A percentile compares a stretch with the other conserved stretches of the same genome.
Evolutionary conservation across 345 rosid genomes (phyloP).

Genomic region (Eutrema yunnanense): DNA sequence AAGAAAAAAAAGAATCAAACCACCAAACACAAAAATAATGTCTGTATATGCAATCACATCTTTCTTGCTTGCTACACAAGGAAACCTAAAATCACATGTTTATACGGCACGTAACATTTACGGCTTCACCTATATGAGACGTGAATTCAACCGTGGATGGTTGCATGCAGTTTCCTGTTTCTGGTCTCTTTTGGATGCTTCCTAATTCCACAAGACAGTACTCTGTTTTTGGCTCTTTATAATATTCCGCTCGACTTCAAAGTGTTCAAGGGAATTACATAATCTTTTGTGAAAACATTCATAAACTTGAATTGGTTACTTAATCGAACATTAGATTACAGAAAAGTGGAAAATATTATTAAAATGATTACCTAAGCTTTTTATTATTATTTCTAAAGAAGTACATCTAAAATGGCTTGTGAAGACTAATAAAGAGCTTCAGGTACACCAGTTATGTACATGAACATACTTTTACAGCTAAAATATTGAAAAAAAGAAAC

Average conservation of each 20-base stretch:
- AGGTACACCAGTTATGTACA: slow-evolving; percentile 23
- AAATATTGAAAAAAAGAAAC: background rate
- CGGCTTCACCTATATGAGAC: background rate
- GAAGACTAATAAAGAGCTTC: slow-evolving; percentile 10
- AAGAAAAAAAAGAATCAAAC: background rate
- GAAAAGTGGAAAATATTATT: background rate
- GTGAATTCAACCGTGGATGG: too few species aligned
- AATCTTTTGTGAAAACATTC: too few species aligned
- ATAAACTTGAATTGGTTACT: background rate
- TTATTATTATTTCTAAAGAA: background rate
- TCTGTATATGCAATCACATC: background rate
- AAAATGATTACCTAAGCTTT: background rate
- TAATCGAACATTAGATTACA: background rate
- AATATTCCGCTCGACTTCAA: too few species aligned
- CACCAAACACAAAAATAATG: background rate
- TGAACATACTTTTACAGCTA: slow-evolving; percentile 2
- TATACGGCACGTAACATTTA: background rate
- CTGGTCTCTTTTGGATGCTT: too few species aligned
- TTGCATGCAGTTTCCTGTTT: too few species aligned
- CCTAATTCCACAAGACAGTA: too few species aligned
- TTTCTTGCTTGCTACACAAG: slow-evolving; percentile 1
- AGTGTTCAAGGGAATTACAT: too few species aligned
- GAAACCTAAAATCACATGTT: background rate
- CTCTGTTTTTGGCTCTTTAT: too few species aligned
- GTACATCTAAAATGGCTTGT: slow-evolving; percentile 9